These are phyloP conservation scores for Styphnolobium japonicum DNA, from an alignment of 306 rosid genomes.

Conservation along the genomic window DNA sequence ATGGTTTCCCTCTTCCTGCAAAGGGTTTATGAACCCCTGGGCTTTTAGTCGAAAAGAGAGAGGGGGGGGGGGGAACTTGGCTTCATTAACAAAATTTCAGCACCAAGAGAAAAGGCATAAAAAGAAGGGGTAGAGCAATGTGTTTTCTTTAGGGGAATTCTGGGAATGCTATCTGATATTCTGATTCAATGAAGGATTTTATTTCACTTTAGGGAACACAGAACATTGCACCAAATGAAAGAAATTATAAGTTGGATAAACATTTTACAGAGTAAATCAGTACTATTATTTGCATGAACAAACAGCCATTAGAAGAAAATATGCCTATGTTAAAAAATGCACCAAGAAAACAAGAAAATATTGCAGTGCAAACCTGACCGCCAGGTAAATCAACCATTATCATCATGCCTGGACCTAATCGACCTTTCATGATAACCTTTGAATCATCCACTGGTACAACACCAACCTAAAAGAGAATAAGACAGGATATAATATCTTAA, in stretches of 20 bases:
- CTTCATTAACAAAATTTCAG: conserved; percentile 19
- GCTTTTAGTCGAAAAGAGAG: neutral
- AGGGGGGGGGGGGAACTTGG: neutral
- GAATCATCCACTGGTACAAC: conserved; percentile 94
- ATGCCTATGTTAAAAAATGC: neutral
- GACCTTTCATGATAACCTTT: conserved; percentile 91
- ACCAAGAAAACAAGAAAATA: conserved; percentile 18
- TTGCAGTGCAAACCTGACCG: conserved; percentile 71
- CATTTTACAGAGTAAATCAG: conserved; percentile 16
- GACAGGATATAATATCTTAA: conserved; percentile 18
- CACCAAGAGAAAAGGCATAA: neutral
- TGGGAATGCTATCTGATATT: neutral
- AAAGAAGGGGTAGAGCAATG: neutral
- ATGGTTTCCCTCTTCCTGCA: neutral
- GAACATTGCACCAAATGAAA: conserved; percentile 11
- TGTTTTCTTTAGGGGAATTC: neutral
- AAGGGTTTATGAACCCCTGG: neutral
- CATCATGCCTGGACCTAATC: conserved; percentile 99
- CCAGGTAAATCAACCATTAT: conserved; percentile 81
- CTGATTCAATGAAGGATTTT: neutral
- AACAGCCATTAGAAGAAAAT: conserved; percentile 11
- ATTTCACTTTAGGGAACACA: neutral
- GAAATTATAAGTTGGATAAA: neutral
- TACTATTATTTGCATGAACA: conserved; percentile 10
- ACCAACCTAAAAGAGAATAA: conserved; percentile 68